Evolutionary conservation across 2,329 filamentous ascomycete species (phyloP), one percentile per base, ranked within the genome.

Genomic region (Bipolaris victoriae): DNA sequence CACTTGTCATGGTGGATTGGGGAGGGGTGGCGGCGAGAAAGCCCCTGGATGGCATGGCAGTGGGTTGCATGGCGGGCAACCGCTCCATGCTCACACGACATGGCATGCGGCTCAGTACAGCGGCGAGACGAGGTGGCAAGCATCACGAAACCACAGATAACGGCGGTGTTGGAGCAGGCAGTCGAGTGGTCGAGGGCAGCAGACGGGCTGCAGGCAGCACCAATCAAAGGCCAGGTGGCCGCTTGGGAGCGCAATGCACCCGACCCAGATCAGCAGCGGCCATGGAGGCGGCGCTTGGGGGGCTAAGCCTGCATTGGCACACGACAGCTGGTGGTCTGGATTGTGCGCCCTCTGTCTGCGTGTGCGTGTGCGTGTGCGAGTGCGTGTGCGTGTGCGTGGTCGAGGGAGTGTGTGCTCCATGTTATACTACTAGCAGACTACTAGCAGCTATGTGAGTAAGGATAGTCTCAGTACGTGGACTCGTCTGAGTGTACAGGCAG

Each of bases 141-240:
- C 55, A 65, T 68, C 61, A 54, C 62, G 63, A 70, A 59, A 62
- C 57, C 37, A 45, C 47, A 53, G 66, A 69, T 64, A 70, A 69
- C 62, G 66, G 65, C 37, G 40, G 37, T 49, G 60, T 57, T 62
- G 60, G 54, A 54, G 63, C 43, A 55, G 50, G 44, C 47, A 31
- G 52, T 47, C 56, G 58, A 50, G 57, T 46, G 54, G 39, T 16
- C 43, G 43, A 45, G 43, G 26, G 10, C 26, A 18, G 26, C 26
- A 29, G 18, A 9, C 26, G 26, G 39, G 37, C 33, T 48, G 58
- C 47, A 54, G 47, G 29, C 36, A 56, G 35, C 50, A 36, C 60
- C 67, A 67, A 65, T 68, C 44, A 64, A 53, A 64, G 66, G 66
- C 59, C 67, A 70, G 60, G 61, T 68, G 69, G 62, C 67, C 58